Base-by-base conservation (phyloP, 768 basidiomycete species). In the Amanita brunnescens region DNA sequence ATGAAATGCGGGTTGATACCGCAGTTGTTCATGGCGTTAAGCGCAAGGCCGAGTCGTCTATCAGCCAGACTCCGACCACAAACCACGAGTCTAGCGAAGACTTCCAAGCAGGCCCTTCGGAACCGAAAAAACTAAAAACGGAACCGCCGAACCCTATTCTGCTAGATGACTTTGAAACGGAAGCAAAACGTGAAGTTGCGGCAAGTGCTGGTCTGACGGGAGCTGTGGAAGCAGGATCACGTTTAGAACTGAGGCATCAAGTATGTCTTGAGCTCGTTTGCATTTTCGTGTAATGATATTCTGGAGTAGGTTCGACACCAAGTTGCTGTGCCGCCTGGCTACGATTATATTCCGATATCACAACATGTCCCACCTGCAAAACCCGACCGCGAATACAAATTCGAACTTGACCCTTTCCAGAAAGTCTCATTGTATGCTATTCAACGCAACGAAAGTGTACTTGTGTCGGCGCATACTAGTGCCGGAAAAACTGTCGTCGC, bases 401-500 rank as follows among this genome's bases (percentile, higher is more conserved):
- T 99, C 73, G 87, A 83, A 41, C 78, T 99, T 47, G 96, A 99
- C 70, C 95, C 96, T 14, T 99, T 99, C 72, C 96, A 98, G 61
- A 79, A 84, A 62, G 92, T 98, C 40, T 93, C 95, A 2, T 83
- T 98, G 6, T 79, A 89, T 56, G 93, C 92, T 34, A 98, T 99
- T 46, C 92, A 99, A 65, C 79, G 96, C 34, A 95, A 96, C 64
- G 96, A 99, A 71, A 92, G 89, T 61, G 95, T 98, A 4, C 75
- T 99, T 46, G 96, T 99, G 13, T 97, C 95, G 20, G 96, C 96
- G 0, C 96, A 99, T 72, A 99, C 96, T 5, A 94, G 91, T 68
- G 96, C 96, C 32, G 96, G 96, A 62, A 99, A 99, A 71, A 99
- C 96, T 2, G 96, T 98, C 55, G 96, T 99, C 54, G 96, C 96